A percentile compares a stretch with the other conserved stretches of the same genome.
Conservation (phyloP, 192 early-diverging fungal genomes). For the Borealophlyctis nickersoniae region DNA sequence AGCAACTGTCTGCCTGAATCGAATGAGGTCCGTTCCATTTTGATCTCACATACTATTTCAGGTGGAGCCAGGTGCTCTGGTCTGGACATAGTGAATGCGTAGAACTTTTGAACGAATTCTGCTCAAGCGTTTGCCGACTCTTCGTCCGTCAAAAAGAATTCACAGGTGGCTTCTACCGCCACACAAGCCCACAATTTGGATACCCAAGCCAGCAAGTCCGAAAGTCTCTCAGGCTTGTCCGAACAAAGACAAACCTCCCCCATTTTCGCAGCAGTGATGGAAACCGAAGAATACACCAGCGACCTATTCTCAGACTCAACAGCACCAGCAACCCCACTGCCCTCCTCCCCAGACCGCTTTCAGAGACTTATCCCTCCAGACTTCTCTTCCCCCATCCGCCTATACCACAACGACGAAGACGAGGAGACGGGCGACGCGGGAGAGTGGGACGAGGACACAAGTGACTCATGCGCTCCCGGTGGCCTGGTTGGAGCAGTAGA, state of each 20-base stretch:
- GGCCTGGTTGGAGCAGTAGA: too few relatives aligned
- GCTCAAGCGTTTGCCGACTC: too few relatives aligned
- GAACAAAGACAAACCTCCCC: too few relatives aligned
- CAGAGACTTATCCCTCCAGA: not conserved
- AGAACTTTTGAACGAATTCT: too few relatives aligned
- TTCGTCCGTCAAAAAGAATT: too few relatives aligned
- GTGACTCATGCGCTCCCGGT: too few relatives aligned
- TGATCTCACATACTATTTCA: slow-evolving; percentile 75
- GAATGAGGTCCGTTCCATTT: not conserved
- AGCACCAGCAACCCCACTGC: not conserved
- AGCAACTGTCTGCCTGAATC: not conserved
- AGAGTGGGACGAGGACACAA: too few relatives aligned
- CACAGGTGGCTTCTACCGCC: too few relatives aligned
- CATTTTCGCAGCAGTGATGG: too few relatives aligned
- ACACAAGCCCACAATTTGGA: too few relatives aligned
- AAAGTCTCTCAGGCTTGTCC: too few relatives aligned
- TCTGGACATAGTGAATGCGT: slow-evolving; percentile 73
- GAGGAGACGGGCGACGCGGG: not conserved
- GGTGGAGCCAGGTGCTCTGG: slow-evolving; percentile 96
- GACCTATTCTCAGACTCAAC: not conserved
- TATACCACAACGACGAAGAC: not conserved
- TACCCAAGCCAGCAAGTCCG: too few relatives aligned
- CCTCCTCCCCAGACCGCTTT: not conserved
- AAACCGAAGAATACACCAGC: not conserved
- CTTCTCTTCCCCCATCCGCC: not conserved